Evolutionary conservation across 768 basidiomycete species (phyloP).

Genomic region (Mycena kentingensis): DNA sequence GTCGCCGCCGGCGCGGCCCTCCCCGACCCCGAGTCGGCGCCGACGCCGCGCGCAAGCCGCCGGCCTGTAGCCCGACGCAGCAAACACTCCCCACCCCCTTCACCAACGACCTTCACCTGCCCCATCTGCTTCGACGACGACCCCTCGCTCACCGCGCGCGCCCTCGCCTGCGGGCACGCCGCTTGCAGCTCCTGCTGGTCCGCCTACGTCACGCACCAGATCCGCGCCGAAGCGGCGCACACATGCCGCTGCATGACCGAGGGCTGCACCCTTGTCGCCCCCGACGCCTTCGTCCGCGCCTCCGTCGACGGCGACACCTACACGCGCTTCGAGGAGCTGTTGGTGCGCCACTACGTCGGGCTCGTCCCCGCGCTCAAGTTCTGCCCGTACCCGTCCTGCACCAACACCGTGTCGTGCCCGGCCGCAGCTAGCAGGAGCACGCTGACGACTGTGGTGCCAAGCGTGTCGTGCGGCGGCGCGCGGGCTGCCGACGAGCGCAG

Average conservation of each 20-base stretch:
- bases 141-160: constrained; percentile 56
- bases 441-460: constrained; percentile 82
- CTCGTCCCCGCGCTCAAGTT: constrained; percentile 84
- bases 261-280: constrained; percentile 64
- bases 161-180: constrained; percentile 79
- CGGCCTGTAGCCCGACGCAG: constrained; percentile 23
- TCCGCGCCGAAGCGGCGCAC: constrained; percentile 79
- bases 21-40: constrained; percentile 44
- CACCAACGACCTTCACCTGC: constrained; percentile 69
- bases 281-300: constrained; percentile 62
- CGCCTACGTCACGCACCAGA: constrained; percentile 77
- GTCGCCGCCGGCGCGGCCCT: constrained; percentile 69
- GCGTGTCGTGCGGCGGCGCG: constrained; percentile 80
- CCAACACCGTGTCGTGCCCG: constrained; percentile 89
- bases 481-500: constrained; percentile 41
- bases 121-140: constrained; percentile 91
- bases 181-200: constrained; percentile 88
- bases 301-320: constrained; percentile 57
- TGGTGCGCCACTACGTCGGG: constrained; percentile 87
- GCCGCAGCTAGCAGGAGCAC: constrained; percentile 75
- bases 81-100: constrained; percentile 29
- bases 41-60: constrained; percentile 35
- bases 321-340: constrained; percentile 81
- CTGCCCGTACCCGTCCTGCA: constrained; percentile 94
- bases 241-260: constrained; percentile 80